Percentiles rank a stretch among this genome's conserved stretches.
These are phyloP conservation scores for Blumeria graminis DNA, from an alignment of 2,329 filamentous ascomycete species.

Conservation along the genomic window DNA sequence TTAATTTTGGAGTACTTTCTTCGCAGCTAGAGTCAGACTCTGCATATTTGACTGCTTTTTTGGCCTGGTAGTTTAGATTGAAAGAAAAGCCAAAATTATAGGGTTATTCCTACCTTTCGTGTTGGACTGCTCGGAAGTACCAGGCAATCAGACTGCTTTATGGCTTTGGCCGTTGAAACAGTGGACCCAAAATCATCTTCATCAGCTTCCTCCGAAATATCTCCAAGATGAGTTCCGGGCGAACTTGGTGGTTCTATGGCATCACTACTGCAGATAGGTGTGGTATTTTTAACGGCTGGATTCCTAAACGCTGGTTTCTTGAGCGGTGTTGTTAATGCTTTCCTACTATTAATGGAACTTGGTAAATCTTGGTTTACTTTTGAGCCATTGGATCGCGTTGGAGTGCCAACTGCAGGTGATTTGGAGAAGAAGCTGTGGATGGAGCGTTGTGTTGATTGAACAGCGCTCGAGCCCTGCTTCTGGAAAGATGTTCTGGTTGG, in stretches of 20 bases:
- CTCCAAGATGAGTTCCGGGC: constrained; percentile 33
- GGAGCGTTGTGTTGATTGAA: constrained; percentile 32
- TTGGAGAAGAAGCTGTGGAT: constrained; percentile 64
- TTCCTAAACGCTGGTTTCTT: constrained; percentile 19
- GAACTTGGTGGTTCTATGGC: constrained; percentile 40
- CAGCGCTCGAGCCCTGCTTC: constrained; percentile 13
- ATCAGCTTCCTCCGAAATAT: constrained; percentile 22
- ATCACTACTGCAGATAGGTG: constrained; percentile 65
- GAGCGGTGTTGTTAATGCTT: constrained; percentile 12
- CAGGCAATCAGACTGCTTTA: constrained; percentile 18
- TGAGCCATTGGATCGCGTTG: constrained; percentile 10
- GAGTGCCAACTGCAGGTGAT: constrained; percentile 21
- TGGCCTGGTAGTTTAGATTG: constrained; percentile 19
- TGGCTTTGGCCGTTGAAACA: constrained; percentile 20
- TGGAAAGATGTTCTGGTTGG: background rate
- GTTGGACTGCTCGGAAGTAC: constrained; percentile 43
- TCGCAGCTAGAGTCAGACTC: constrained; percentile 68
- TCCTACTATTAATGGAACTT: constrained; percentile 15
- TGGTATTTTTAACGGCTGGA: constrained; percentile 22
- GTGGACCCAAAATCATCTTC: constrained; percentile 23
- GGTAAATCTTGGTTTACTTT: constrained; percentile 16
- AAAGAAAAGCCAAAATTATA: background rate
- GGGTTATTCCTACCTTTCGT: constrained; percentile 36
- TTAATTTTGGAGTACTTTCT: constrained; percentile 27
- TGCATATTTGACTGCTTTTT: constrained; percentile 52